These are phyloP conservation scores for Extremus antarcticus DNA, from an alignment of 495 filamentous ascomycete species.

Conservation along the genomic window DNA sequence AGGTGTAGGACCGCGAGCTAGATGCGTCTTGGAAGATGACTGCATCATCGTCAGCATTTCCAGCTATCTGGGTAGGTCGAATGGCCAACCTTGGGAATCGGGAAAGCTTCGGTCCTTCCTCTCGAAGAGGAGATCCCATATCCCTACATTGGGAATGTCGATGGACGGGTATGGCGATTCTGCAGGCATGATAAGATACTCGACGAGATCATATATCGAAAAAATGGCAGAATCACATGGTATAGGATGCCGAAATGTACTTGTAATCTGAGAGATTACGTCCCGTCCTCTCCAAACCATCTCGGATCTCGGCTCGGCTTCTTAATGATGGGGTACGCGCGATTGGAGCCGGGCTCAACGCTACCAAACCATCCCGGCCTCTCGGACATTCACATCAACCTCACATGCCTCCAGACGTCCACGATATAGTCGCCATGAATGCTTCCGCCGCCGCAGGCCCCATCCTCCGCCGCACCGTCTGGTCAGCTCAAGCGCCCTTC, in stretches of 20 bases:
- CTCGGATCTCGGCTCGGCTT: neutral
- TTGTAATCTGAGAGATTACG: too few relatives aligned
- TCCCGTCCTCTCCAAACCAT: too few relatives aligned
- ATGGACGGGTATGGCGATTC: conserved; percentile 45
- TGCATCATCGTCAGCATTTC: conserved; percentile 23
- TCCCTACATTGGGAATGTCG: conserved; percentile 52
- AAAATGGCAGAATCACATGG: neutral
- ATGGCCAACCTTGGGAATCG: conserved; percentile 52
- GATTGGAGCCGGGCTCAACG: neutral
- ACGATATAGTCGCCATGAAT: neutral
- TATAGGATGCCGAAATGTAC: too few relatives aligned
- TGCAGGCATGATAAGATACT: conserved; percentile 38
- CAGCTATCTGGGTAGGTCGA: neutral
- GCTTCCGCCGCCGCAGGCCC: conserved; percentile 8
- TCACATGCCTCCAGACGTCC: neutral
- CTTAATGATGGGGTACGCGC: too few relatives aligned
- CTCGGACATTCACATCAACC: neutral
- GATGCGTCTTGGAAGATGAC: conserved; percentile 73
- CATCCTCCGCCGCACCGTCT: conserved; percentile 23
- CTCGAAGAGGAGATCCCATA: conserved; percentile 75
- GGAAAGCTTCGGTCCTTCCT: conserved; percentile 54
- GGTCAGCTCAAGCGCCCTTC: conserved; percentile 18
- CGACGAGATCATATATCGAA: neutral
- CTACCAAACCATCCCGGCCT: neutral
- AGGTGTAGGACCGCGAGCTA: conserved; percentile 64